Conservation (phyloP, 352 stramenopile genomes). For the Pythium phragmiticola region DNA sequence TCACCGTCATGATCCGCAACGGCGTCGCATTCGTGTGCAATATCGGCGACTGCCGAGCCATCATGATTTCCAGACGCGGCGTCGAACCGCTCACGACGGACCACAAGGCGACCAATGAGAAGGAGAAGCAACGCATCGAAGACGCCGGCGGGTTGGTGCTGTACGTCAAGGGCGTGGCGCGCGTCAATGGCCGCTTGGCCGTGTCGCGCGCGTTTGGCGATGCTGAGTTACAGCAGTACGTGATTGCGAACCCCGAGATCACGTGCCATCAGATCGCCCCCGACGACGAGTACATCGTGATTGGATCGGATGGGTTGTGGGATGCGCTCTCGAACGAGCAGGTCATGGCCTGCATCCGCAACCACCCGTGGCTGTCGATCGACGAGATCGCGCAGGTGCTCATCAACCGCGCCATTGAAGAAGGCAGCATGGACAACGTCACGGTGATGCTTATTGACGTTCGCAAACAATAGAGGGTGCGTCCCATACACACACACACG, state of each 20-base stretch:
- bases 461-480: conserved; percentile 29
- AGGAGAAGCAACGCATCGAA: conserved; percentile 70
- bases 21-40: conserved; percentile 61
- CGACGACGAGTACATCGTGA: conserved; percentile 74
- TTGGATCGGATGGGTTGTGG: conserved; percentile 78
- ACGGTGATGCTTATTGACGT: conserved; percentile 76
- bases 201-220: conserved; percentile 75
- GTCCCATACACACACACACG: not conserved
- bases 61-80: conserved; percentile 47
- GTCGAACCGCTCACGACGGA: conserved; percentile 62
- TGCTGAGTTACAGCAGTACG: conserved; percentile 51
- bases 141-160: conserved; percentile 66
- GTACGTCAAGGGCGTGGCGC: conserved; percentile 68
- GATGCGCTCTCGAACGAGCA: conserved; percentile 72
- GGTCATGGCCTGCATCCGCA: conserved; percentile 58
- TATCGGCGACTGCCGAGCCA: conserved; percentile 72
- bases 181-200: conserved; percentile 68
- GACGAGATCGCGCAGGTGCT: conserved; percentile 64
- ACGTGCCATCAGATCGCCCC: conserved; percentile 43
- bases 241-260: conserved; percentile 67
- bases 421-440: conserved; percentile 74
- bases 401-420: conserved; percentile 60
- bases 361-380: conserved; percentile 62
- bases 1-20: conserved; percentile 58
- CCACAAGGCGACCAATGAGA: conserved; percentile 69